Evolutionary conservation across 805 yeast genomes (phyloP).

Genomic region (Osmozyma mogii): DNA sequence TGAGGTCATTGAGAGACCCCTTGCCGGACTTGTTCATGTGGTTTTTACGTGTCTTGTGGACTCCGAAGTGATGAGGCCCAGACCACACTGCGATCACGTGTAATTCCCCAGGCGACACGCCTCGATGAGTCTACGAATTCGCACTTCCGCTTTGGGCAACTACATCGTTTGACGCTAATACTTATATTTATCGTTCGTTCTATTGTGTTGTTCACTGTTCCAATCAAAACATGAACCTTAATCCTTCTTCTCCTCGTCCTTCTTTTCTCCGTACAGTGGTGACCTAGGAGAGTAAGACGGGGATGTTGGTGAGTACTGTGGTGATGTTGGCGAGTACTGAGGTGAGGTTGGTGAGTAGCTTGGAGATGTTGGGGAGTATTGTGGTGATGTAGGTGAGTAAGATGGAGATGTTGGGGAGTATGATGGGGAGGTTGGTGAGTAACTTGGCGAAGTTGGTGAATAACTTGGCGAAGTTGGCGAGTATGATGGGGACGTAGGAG

Average conservation of each 20-base stretch:
- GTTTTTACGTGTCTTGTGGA: no score
- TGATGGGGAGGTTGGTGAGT: conserved; percentile 72
- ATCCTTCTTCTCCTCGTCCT: conserved; percentile 1
- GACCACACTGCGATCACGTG: no score
- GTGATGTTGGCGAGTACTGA: conserved; percentile 14
- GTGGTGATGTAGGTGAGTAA: conserved; percentile 58
- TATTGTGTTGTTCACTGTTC: no score
- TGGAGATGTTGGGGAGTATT: conserved; percentile 68
- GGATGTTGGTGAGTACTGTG: conserved; percentile 24
- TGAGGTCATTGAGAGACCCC: conserved; percentile 43
- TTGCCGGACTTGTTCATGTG: no score
- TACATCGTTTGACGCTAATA: no score
- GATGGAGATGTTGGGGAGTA: conserved; percentile 77
- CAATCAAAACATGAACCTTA: neutral
- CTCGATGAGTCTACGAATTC: no score
- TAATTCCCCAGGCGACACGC: no score
- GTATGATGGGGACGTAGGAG: conserved; percentile 62
- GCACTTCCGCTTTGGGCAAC: no score
- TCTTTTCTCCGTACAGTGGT: neutral
- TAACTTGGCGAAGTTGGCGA: conserved; percentile 79
- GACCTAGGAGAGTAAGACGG: conserved; percentile 14
- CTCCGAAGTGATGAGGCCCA: no score
- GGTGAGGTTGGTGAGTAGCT: conserved; percentile 50
- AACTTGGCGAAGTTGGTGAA: conserved; percentile 68
- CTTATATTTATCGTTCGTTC: no score